These are phyloP conservation scores for Neurospora africana DNA, from an alignment of 495 filamentous ascomycete species.

Conservation along the genomic window DNA sequence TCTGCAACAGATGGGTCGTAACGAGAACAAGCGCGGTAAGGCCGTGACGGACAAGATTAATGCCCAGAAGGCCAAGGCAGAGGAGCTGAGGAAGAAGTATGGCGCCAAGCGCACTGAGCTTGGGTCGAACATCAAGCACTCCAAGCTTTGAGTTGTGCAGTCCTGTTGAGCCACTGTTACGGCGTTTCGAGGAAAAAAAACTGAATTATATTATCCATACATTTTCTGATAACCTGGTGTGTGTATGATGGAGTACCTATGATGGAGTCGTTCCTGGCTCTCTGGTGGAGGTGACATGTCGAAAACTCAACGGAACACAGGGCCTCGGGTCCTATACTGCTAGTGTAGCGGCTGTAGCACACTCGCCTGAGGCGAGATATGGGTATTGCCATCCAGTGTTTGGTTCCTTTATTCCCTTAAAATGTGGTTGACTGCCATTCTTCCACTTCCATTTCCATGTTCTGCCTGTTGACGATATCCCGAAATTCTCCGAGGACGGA, in stretches of 20 bases:
- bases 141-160: conserved; percentile 32
- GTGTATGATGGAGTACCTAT: not conserved
- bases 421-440: not conserved
- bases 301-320: not conserved
- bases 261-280: not conserved
- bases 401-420: not conserved
- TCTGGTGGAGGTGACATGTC: not conserved
- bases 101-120: conserved; percentile 40
- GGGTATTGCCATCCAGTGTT: not conserved
- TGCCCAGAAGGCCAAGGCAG: conserved; percentile 53
- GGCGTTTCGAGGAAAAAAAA: not conserved
- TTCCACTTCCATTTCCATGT: not conserved
- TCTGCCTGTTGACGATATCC: not conserved
- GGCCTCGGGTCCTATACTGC: not conserved
- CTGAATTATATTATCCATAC: not conserved
- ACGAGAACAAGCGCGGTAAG: conserved; percentile 65
- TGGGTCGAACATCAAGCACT: conserved; percentile 37
- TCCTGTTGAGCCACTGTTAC: not conserved
- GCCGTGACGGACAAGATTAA: conserved; percentile 53
- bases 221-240: not conserved
- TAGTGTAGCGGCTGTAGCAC: not conserved
- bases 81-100: conserved; percentile 53
- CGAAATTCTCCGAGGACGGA: not conserved
- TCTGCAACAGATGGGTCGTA: conserved; percentile 76
- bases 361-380: not conserved